Base-by-base conservation (phyloP, 129 eudicot genomes). In the Centella asiatica region DNA sequence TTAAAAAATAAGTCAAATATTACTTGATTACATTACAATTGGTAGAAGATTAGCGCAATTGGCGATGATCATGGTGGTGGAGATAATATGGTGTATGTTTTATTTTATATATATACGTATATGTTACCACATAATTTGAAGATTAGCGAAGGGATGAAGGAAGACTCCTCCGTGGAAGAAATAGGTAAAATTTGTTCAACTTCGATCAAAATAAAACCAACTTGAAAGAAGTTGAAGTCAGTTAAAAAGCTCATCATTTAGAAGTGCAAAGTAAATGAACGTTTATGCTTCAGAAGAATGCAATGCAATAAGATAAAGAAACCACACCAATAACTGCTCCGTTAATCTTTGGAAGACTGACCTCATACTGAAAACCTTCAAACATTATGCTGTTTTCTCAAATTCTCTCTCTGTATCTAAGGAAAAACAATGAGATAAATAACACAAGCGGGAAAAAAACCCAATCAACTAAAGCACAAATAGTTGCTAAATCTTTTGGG, bases 341-440 rank as follows among this genome's bases (percentile, higher is more conserved):
- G 66, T 81, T 73, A 61, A 74, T 64, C 67, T 36, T 53, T n/a
- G 57, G 60, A 74, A 52, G 74, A 67, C 58, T 74, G 67, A 65
- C 64, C 72, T 61, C 69, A 71, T 67, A 61, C 76, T 69, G 51
- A 67, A 78, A 71, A 64, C 57, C 75, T 54, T 59, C 82, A 75
- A 77, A 72, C 78, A 77, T 62, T 45, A 59, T 68, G 48, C 44
- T 60, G 52, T 40, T 47, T 47, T 64, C 70, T 74, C 79, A 72
- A 69, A 71, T 79, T 57, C 69, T 76, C 58, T 69, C 60, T 69
- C 75, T 59, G 70, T 75, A 55, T 27, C 65, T 26, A 34, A 63
- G 18, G 48, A 27, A 70, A 62, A 70, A 51, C 40, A 37, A 76
- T 42, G 64, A 60, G 44, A 70, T 60, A 69, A 70, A 64, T 22